Conservation (phyloP, 345 rosid genomes). For the Sonneratia alba region DNA sequence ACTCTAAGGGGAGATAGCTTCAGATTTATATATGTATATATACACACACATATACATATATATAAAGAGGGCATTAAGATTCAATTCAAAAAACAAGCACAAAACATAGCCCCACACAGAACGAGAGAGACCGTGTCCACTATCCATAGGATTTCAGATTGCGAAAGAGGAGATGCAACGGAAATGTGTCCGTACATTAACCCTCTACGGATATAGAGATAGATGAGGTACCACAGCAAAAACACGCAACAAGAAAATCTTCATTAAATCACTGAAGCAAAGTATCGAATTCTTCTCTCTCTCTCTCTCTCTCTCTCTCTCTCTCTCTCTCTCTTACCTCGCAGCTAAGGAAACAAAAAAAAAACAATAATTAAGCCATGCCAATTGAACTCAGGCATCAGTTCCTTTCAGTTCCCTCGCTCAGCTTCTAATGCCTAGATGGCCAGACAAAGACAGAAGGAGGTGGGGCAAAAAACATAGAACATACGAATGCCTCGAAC, state of each 20-base stretch:
- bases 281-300: constrained; percentile 7
- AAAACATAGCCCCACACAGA: no score
- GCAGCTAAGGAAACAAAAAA: background rate
- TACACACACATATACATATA: background rate
- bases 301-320: background rate
- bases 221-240: background rate
- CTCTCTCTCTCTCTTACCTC: background rate
- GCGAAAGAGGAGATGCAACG: background rate
- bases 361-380: background rate
- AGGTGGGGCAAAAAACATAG: background rate
- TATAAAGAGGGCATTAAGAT: background rate
- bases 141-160: constrained; percentile 2
- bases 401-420: background rate
- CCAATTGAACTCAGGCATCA: background rate
- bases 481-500: constrained; percentile 23
- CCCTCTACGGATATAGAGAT: background rate
- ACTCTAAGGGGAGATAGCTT: background rate
- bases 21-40: background rate
- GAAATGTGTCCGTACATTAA: background rate
- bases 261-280: constrained; percentile 7
- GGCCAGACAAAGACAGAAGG: background rate
- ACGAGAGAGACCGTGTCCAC: constrained; percentile 1
- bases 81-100: background rate
- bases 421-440: background rate
- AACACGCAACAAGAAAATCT: background rate